Evolutionary conservation across 2,329 filamentous ascomycete species (phyloP), one percentile per base, ranked within the genome.

Genomic region (Aphanoascus verrucosus): DNA sequence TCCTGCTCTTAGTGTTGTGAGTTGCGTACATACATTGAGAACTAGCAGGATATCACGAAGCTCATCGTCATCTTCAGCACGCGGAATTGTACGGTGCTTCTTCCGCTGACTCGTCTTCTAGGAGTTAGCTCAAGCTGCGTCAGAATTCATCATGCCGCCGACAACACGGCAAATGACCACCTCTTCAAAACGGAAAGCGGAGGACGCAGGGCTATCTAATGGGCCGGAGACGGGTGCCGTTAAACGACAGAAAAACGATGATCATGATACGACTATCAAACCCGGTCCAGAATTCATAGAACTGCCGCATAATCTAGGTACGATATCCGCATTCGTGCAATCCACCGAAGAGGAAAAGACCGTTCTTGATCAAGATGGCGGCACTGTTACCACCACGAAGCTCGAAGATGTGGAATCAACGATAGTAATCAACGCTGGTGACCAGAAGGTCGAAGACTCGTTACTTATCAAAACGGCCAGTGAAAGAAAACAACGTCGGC

Each of bases 271-370:
- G 32, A 14, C 2, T 34, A 5, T 20, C 5, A 15, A 19, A 34
- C 14, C 19, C 37, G 3, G 23, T 41, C n/a, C 38, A 15, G 42
- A 41, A 17, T 28, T 34, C n/a, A 43, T 20, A 12, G 48, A 50
- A 3, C 20, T 50, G 38, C 48, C 48, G 4, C 48, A 50, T 31
- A 50, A 50, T 28, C 11, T 50, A 50, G 48, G 48, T 31, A 34
- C 40, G 11, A 20, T 43, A 34, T 14, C 15, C 20, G 48, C 34
- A 14, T 28, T 28, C 7, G 3, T 4, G 23, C 3, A 28, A 28
- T n/a, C n/a, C n/a, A n/a, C n/a, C n/a, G n/a, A n/a, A n/a, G n/a
- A n/a, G n/a, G n/a, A n/a, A n/a, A n/a, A n/a, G n/a, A n/a, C n/a
- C n/a, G 23, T 28, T 4, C 23, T 28, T 7, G 7, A 28, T 34